Percentiles rank a stretch among this genome's conserved stretches.
These are phyloP conservation scores for Pinus taeda DNA, from an alignment of 75 land plant species.

Conservation along the genomic window DNA sequence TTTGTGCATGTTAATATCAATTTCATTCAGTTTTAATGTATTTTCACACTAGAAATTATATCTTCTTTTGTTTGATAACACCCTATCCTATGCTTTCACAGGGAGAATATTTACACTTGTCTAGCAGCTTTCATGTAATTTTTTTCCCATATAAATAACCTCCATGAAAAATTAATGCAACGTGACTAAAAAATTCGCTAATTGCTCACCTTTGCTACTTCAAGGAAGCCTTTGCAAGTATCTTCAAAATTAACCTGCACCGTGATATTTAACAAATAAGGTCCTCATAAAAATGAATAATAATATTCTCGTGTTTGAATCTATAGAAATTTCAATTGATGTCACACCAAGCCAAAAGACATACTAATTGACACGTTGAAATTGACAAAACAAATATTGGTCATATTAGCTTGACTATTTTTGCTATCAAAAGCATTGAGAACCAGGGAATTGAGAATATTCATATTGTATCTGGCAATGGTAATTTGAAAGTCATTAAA, in stretches of 20 bases:
- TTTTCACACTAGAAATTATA: neutral
- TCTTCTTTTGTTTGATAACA: neutral
- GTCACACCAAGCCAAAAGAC: neutral
- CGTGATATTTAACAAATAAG: neutral
- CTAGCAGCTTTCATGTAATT: neutral
- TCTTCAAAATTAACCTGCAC: slow-evolving; percentile 97
- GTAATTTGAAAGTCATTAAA: neutral
- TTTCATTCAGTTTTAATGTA: too few species aligned
- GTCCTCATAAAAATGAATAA: neutral
- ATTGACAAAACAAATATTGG: neutral
- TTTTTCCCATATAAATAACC: neutral
- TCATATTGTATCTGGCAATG: neutral
- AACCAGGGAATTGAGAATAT: neutral
- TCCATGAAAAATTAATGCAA: neutral
- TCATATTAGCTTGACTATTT: neutral
- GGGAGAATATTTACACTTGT: neutral
- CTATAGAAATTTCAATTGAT: neutral
- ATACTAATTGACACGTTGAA: neutral
- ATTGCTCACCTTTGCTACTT: slow-evolving; percentile 86
- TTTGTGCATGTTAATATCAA: too few species aligned
- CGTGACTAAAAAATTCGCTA: neutral
- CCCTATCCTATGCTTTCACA: neutral
- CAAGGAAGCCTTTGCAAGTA: slow-evolving; percentile 98
- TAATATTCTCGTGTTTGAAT: neutral
- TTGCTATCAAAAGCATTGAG: neutral